phyloP scores from a whole-genome alignment of 257 asterid genomes.

The Salvia rosmarinus region DNA sequence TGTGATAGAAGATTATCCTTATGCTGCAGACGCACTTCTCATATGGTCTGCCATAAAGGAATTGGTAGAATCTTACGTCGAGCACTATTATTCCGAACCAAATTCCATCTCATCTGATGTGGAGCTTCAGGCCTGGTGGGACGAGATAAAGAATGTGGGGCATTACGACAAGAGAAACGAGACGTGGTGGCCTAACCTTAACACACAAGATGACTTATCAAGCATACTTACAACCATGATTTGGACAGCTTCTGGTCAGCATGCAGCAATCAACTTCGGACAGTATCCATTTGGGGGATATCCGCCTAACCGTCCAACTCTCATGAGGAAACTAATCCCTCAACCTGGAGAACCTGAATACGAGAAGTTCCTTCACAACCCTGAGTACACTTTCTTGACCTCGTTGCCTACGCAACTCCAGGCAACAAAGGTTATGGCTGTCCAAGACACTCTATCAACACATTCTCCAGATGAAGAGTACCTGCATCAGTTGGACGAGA shows the following conservation, averaged over 20 bases:
- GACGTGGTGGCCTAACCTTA: constrained; percentile 89
- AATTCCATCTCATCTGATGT: constrained; percentile 60
- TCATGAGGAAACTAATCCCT: constrained; percentile 76
- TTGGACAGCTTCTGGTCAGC: constrained; percentile 95
- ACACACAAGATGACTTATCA: constrained; percentile 67
- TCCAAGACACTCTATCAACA: constrained; percentile 84
- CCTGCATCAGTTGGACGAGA: constrained; percentile 61
- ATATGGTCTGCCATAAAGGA: constrained; percentile 84
- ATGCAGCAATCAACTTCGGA: constrained; percentile 94
- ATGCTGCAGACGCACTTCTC: constrained; percentile 92
- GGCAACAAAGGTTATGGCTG: constrained; percentile 95
- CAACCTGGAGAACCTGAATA: constrained; percentile 52
- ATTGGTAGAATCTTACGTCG: constrained; percentile 75
- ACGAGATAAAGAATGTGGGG: constrained; percentile 78
- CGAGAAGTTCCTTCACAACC: constrained; percentile 64
- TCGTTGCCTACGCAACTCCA: constrained; percentile 90
- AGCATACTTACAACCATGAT: constrained; percentile 70
- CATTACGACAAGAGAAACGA: constrained; percentile 71
- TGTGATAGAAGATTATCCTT: constrained; percentile 87
- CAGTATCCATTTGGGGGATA: constrained; percentile 94
- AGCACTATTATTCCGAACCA: constrained; percentile 65
- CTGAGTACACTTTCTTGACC: constrained; percentile 73
- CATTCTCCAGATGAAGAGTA: constrained; percentile 92
- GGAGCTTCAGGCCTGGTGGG: constrained; percentile 95
- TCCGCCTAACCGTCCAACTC: constrained; percentile 86